Base-by-base conservation (phyloP, 176 grass and related monocot genomes). In the Carex pumila region DNA sequence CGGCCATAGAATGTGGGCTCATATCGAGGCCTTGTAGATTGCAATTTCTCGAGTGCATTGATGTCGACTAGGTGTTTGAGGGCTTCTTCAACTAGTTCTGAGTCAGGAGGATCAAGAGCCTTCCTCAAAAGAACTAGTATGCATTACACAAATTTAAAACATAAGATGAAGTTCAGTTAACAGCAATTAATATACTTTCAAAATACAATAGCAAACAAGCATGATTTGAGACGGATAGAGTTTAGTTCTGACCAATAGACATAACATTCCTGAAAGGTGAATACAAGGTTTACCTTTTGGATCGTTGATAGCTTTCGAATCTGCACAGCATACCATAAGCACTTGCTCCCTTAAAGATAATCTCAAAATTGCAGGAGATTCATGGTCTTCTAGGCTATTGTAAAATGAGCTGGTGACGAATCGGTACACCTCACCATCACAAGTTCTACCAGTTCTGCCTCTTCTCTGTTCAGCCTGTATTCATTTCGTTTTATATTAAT, bases 401-500 rank as follows among this genome's bases (percentile, higher is more conserved):
- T 94, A 97, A 73, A 97, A 97, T 73, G 85, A 75, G 71, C 87
- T 85, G 52, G 90, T 86, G 73, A 97, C 90, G 52, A 97, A 72
- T 73, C 88, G 63, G 80, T 92, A 97, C 77, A 97, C 89, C 77
- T 89, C 83, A 82, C 94, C 92, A 73, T 97, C 88, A 87, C 94
- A 97, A 64, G 94, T 97, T 85, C 92, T 85, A 15, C 94, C 94
- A 63, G 94, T 97, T 85, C 94, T 94, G n/a, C 94, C 94, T 88
- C 90, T 97, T 39, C 94, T 70, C 87, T 97, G 92, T 49, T 97
- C 90, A 85, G 92, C 87, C 94, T 97, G 86, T 79, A 75, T 87
- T 75, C 45, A 76, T 76, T 76, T 31, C 32, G 10, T 55, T 75
- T 30, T 53, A 53, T 13, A 15, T 39, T 55, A 55, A 76, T 55